phyloP scores from a whole-genome alignment of 305 asterid genomes.

The Ajuga reptans region DNA sequence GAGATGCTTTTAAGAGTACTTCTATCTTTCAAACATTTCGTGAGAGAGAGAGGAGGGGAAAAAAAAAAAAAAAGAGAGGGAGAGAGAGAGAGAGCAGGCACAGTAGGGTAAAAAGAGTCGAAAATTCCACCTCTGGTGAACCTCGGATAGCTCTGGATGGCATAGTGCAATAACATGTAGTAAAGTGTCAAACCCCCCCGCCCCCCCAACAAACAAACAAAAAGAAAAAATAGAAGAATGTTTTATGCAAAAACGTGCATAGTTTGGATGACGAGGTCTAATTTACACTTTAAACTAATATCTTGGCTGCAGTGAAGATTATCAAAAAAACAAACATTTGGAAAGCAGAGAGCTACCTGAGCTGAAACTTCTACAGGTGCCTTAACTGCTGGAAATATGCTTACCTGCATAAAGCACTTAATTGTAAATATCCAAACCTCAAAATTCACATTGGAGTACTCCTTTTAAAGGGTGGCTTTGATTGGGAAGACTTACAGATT shows the following conservation, averaged over 20 bases:
- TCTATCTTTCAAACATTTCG: background rate
- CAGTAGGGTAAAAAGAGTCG: background rate
- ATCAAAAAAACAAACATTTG: background rate
- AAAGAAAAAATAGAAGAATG: too few relatives aligned
- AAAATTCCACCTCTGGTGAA: background rate
- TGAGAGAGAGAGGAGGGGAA: too few relatives aligned
- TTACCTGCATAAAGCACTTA: conserved; percentile 47
- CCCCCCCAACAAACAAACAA: too few relatives aligned
- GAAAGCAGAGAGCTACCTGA: conserved; percentile 49
- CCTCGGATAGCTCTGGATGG: background rate
- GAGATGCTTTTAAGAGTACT: background rate
- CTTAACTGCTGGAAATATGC: conserved; percentile 79
- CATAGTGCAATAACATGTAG: background rate
- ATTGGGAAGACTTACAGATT: conserved; percentile 56
- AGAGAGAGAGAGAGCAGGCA: background rate
- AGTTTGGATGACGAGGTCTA: too few relatives aligned
- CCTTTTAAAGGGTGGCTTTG: background rate
- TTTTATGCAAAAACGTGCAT: too few relatives aligned
- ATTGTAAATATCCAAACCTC: conserved; percentile 17
- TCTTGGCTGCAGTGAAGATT: background rate
- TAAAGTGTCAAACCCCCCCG: too few relatives aligned
- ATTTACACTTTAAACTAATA: background rate
- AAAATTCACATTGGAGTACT: background rate
- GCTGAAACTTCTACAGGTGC: conserved; percentile 79
- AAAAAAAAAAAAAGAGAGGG: too few relatives aligned